Evolutionary conservation across 148 eudicot genomes (phyloP).

Genomic region (Rhododendron henanense): DNA sequence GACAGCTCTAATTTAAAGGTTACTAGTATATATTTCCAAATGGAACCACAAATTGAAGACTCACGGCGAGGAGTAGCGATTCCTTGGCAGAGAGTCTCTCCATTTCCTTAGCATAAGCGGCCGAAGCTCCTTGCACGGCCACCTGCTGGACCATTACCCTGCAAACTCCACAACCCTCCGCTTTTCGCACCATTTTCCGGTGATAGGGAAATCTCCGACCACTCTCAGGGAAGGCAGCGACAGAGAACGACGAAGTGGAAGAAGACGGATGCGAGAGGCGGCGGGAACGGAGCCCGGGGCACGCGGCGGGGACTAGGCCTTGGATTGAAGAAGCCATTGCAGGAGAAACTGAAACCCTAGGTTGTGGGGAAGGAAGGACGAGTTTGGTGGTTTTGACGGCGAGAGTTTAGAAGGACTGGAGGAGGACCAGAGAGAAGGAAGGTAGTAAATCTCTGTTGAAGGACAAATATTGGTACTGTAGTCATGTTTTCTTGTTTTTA

Average conservation of each 20-base stretch:
- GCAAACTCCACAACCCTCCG: constrained; percentile 15
- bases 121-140: constrained; percentile 62
- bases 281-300: constrained; percentile 7
- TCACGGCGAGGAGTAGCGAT: constrained; percentile 80
- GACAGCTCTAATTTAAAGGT: not conserved
- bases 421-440: not conserved
- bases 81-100: constrained; percentile 89
- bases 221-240: constrained; percentile 7
- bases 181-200: constrained; percentile 14
- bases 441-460: not conserved
- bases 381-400: not conserved
- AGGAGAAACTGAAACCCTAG: constrained; percentile 5
- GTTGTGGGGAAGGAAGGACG: not conserved
- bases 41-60: constrained; percentile 6
- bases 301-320: constrained; percentile 13
- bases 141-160: constrained; percentile 58
- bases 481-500: too few species aligned
- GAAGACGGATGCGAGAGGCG: constrained; percentile 7
- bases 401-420: not conserved
- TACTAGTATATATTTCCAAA: not conserved
- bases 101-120: constrained; percentile 81
- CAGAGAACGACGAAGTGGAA: not conserved
- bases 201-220: constrained; percentile 1
- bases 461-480: not conserved
- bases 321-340: constrained; percentile 32